Conservation (phyloP, 202 grass and related monocot genomes). For the Zoysia matrella region DNA sequence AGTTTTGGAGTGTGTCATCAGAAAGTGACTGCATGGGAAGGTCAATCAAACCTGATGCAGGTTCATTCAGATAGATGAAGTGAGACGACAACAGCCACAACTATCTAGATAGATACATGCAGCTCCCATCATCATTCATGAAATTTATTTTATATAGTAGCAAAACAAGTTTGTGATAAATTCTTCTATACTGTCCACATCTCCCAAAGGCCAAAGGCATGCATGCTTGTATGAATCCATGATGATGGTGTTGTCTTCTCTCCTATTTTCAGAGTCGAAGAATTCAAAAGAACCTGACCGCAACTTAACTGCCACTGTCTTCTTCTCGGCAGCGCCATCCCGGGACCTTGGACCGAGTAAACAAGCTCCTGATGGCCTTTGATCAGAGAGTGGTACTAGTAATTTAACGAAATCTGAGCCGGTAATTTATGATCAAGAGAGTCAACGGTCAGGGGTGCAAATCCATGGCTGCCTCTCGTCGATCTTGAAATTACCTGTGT, state of each 20-base stretch:
- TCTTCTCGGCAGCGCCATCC: constrained; percentile 52
- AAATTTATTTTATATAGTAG: too few species aligned
- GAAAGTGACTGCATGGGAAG: constrained; percentile 42
- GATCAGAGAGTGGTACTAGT: constrained; percentile 15
- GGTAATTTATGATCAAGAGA: constrained; percentile 22
- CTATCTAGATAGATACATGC: constrained; percentile 32
- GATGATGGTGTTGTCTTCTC: neutral
- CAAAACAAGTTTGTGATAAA: neutral
- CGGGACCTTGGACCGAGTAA: constrained; percentile 49
- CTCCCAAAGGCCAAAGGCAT: neutral
- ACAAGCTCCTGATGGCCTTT: constrained; percentile 13
- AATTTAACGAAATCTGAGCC: constrained; percentile 1
- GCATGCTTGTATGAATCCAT: neutral
- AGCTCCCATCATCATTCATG: constrained; percentile 5
- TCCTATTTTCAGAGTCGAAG: constrained; percentile 20
- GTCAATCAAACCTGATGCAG: constrained; percentile 3
- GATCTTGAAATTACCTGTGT: constrained; percentile 30
- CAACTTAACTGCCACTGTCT: constrained; percentile 51
- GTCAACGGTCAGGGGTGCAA: constrained; percentile 38
- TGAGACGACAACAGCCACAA: constrained; percentile 15
- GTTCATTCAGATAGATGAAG: constrained; percentile 25
- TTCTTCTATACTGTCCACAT: constrained; percentile 21
- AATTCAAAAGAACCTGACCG: constrained; percentile 26
- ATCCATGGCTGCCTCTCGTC: constrained; percentile 28
- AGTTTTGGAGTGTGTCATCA: neutral